Base-by-base conservation (phyloP, 148 eudicot species). In the Gaultheria prostrata region DNA sequence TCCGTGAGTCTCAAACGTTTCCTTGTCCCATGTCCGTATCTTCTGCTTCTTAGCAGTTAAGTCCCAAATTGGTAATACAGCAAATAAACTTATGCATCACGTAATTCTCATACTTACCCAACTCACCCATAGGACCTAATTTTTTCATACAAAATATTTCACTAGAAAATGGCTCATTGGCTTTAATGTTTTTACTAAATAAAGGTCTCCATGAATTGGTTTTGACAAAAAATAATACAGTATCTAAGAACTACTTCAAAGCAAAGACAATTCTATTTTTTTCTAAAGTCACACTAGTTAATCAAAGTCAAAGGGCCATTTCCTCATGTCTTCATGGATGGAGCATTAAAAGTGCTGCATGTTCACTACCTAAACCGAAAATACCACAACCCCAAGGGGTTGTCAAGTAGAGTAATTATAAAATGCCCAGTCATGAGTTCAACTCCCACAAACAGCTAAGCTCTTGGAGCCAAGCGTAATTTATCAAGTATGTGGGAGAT, bases 11-110 rank as follows among this genome's bases (percentile, higher is more conserved):
- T 56, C n/a, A 17, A 56, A 56, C 8, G 63, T 20, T 20, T 7
- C 20, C 21, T 57, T 57, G n/a, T 57, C 63, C 20, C n/a, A 8
- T 57, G 9, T 57, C 21, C 18, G n/a, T 57, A 57, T 57, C 63
- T n/a, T 57, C 4, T 57, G 63, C 63, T 57, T 57, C 63, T 9
- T 20, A 57, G 63, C 10, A 57, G 83, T 70, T 8, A 75, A 67
- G 83, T 79, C 77, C 85, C 83, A 74, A 79, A 20, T 11, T 48
- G 56, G 17, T 21, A 56, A 32, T 54, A 33, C 6, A 6, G 30
- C 56, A n/a, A 56, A n/a, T 20, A 10, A 76, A 75, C 17, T 75
- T 75, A 45, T 75, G 15, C 39, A 75, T 43, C 49, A 73, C 39
- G 11, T 73, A 3, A 63, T 43, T 73, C 21, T 70, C 32, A 9